Conservation (phyloP, 1,284 basidiomycete genomes). For the Tylopilus orsonianus region DNA sequence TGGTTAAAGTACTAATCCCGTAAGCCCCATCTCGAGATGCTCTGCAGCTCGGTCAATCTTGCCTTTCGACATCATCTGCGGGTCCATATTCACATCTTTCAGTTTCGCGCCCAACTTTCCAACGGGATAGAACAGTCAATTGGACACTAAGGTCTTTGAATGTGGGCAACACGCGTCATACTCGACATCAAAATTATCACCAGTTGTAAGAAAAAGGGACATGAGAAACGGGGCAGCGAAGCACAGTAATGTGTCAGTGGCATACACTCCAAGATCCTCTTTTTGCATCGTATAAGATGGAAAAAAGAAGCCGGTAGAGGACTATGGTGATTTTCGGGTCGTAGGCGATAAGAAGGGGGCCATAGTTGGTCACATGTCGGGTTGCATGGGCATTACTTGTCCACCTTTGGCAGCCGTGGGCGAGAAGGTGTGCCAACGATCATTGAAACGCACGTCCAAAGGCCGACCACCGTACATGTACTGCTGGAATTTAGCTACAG, state of each 20-base stretch:
- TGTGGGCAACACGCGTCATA: constrained; percentile 6
- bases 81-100: too few relatives aligned
- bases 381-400: constrained; percentile 58
- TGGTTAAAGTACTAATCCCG: too few relatives aligned
- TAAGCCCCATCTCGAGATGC: too few relatives aligned
- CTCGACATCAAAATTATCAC: constrained; percentile 6
- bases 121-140: too few relatives aligned
- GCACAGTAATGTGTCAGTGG: constrained; percentile 3
- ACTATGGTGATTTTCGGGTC: neutral
- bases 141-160: too few relatives aligned
- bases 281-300: constrained; percentile 3
- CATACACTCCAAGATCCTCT: neutral
- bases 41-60: too few relatives aligned
- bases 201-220: neutral
- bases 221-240: neutral
- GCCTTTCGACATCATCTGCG: too few relatives aligned
- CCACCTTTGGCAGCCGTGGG: constrained; percentile 83
- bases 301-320: neutral
- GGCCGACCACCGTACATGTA: constrained; percentile 91
- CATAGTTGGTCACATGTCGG: constrained; percentile 38
- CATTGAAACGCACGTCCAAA: constrained; percentile 86
- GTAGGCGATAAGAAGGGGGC: neutral
- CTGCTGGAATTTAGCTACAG: constrained; percentile 81
- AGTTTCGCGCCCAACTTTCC: too few relatives aligned
- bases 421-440: constrained; percentile 89